Evolutionary conservation across 1,139 yeast species (phyloP).

Genomic region (Pichia sp.): DNA sequence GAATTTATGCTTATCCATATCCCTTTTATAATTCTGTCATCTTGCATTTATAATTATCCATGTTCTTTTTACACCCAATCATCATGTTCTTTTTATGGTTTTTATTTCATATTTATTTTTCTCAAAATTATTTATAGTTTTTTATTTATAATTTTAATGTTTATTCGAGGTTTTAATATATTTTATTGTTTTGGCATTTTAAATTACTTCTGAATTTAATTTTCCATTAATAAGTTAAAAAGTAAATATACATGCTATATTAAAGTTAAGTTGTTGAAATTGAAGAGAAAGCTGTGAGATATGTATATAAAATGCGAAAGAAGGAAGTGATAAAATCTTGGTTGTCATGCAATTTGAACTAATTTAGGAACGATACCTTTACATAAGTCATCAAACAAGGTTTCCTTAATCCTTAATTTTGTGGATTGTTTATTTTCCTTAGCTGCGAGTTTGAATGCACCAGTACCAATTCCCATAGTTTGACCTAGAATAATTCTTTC

Average conservation of each 20-base stretch:
- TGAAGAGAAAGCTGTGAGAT: not conserved
- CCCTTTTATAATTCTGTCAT: not conserved
- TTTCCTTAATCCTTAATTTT: conserved; percentile 41
- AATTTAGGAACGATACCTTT: conserved; percentile 22
- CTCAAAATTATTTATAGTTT: not conserved
- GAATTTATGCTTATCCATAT: not conserved
- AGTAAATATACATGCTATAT: not conserved
- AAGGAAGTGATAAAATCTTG: not conserved
- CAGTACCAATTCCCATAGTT: conserved; percentile 96
- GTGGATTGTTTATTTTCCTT: conserved; percentile 40
- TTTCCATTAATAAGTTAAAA: not conserved
- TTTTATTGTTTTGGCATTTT: not conserved
- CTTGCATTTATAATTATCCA: not conserved
- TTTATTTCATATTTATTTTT: no score
- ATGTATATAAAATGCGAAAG: not conserved
- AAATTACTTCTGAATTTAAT: no score
- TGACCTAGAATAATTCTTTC: conserved; percentile 97
- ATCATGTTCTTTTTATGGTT: not conserved
- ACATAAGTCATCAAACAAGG: conserved; percentile 56
- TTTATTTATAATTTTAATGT: not conserved
- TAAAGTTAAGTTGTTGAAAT: not conserved
- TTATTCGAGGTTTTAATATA: not conserved
- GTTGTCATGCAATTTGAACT: conserved; percentile 15
- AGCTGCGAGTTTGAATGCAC: conserved; percentile 82
- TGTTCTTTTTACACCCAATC: not conserved